phyloP scores from a whole-genome alignment of 78 protist species.

The Mastigamoeba balamuthi region DNA sequence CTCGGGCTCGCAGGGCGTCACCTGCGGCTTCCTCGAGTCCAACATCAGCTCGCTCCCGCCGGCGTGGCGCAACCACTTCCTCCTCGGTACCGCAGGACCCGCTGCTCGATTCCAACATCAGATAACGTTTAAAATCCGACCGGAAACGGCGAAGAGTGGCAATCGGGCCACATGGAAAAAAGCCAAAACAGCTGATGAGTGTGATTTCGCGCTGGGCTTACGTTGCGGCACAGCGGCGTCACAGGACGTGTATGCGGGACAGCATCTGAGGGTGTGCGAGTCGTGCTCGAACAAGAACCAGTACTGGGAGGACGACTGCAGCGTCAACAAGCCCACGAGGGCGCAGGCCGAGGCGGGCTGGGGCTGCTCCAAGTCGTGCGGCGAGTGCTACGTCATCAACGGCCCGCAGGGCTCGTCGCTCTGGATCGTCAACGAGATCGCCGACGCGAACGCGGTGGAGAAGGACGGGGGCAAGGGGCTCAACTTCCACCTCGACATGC shows the following conservation, averaged over 20 bases:
- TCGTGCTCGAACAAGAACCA: not conserved
- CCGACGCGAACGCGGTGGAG: conserved; percentile 1
- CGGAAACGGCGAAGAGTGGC: not conserved
- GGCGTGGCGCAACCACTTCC: not conserved
- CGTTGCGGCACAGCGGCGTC: not conserved
- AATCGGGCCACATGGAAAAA: not conserved
- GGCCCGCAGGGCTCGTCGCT: not conserved
- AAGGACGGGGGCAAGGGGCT: not conserved
- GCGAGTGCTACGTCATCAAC: not conserved
- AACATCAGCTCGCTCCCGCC: not conserved
- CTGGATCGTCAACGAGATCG: conserved; percentile 8
- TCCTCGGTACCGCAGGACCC: no score
- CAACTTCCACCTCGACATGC: not conserved
- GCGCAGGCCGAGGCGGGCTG: not conserved
- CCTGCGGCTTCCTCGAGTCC: not conserved
- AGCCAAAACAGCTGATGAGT: not conserved
- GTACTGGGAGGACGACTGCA: not conserved
- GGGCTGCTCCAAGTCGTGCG: not conserved
- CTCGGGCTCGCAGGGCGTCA: not conserved
- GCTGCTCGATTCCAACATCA: no score
- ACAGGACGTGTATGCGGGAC: not conserved
- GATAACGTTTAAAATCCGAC: no score
- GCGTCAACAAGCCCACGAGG: not conserved
- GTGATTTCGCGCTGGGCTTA: not conserved
- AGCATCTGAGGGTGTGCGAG: not conserved